Evolutionary conservation across 208 protist genomes (phyloP).

Genomic region (Zelonia costaricensis): DNA sequence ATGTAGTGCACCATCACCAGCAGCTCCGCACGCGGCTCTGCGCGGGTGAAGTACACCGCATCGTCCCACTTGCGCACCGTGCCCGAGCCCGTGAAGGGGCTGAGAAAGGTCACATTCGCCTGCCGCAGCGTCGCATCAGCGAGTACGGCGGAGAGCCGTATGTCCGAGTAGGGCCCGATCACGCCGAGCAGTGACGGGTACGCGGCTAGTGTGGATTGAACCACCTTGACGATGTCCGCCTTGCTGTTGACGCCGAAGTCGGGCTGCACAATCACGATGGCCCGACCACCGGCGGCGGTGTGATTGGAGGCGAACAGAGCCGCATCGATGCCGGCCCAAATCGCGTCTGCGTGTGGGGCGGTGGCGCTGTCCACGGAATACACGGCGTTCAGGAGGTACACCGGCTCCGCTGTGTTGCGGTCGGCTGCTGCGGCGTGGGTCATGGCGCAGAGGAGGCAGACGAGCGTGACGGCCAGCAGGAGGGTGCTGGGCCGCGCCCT

Average conservation of each 20-base stretch:
- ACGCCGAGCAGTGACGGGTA: conserved; percentile 17
- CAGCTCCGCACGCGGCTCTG: conserved; percentile 39
- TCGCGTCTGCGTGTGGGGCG: conserved; percentile 3
- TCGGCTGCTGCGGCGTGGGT: too few species aligned
- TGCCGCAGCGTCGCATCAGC: not conserved
- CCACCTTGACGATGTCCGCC: conserved; percentile 3
- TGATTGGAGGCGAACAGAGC: conserved; percentile 21
- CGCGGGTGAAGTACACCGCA: conserved; percentile 43
- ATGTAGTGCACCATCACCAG: conserved; percentile 32
- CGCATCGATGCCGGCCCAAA: conserved; percentile 24
- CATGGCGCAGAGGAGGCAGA: too few species aligned
- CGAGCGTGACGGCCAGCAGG: too few species aligned
- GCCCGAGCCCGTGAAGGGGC: conserved; percentile 42
- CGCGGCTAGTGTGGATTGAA: not conserved
- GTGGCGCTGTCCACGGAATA: conserved; percentile 7
- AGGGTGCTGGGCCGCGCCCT: too few species aligned
- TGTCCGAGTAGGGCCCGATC: conserved; percentile 36
- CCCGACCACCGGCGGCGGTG: conserved; percentile 1
- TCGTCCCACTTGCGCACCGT: conserved; percentile 36
- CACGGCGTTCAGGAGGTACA: conserved; percentile 26
- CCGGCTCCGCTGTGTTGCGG: too few species aligned
- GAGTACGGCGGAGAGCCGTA: conserved; percentile 2
- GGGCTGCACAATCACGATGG: conserved; percentile 17
- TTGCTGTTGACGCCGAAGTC: not conserved
- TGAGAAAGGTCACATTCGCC: conserved; percentile 28